Percentiles rank a stretch among this genome's conserved stretches.
phyloP scores from a whole-genome alignment of 768 basidiomycete genomes.

The Auriscalpium vulgare region DNA sequence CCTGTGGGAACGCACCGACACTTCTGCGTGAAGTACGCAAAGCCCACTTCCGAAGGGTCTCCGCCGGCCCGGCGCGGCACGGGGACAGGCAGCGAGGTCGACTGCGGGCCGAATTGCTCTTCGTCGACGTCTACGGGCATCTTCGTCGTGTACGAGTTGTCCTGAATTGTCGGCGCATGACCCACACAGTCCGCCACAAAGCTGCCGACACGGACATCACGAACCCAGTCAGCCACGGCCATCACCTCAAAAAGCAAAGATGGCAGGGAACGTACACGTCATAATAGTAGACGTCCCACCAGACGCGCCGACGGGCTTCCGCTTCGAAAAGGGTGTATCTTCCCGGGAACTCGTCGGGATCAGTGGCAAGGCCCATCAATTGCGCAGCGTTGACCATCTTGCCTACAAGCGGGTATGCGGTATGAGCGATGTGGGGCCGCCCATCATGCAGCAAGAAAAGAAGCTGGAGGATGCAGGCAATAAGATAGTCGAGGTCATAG shows the following conservation, averaged over 20 bases:
- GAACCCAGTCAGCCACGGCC: not conserved
- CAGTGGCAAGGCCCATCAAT: slow-evolving; percentile 51
- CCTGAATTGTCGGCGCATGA: slow-evolving; percentile 51
- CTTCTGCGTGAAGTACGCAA: slow-evolving; percentile 46
- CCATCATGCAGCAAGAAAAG: slow-evolving; percentile 47
- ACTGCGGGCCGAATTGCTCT: slow-evolving; percentile 39
- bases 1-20: slow-evolving; percentile 37
- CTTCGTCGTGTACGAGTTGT: slow-evolving; percentile 45
- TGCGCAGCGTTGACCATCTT: slow-evolving; percentile 65
- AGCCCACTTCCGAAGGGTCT: slow-evolving; percentile 25
- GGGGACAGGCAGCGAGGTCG: slow-evolving; percentile 36
- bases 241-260: not conserved
- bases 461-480: slow-evolving; percentile 52
- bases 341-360: slow-evolving; percentile 46
- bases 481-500: slow-evolving; percentile 50
- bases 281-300: slow-evolving; percentile 78
- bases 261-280: slow-evolving; percentile 49
- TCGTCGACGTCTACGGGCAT: slow-evolving; percentile 53
- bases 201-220: slow-evolving; percentile 26
- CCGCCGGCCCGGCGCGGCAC: slow-evolving; percentile 16
- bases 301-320: slow-evolving; percentile 47
- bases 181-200: slow-evolving; percentile 65
- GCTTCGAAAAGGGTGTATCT: slow-evolving; percentile 43
- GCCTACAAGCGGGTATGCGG: slow-evolving; percentile 42
- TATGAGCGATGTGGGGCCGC: slow-evolving; percentile 32